Conservation (phyloP, 1,139 yeast genomes). For the Nakaseomyces sp. region DNA sequence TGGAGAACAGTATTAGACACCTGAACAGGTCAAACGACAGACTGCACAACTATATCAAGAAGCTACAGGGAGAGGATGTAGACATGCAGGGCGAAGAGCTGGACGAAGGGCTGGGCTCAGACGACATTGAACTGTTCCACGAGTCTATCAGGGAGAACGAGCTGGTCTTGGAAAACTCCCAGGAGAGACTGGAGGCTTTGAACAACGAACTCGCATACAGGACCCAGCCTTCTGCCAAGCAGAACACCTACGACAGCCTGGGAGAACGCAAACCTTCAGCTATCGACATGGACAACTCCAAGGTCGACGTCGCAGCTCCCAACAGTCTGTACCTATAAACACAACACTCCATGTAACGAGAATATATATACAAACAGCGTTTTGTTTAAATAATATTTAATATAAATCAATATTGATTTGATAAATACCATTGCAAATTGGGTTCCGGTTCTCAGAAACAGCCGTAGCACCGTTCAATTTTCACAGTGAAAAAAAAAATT, state of each 20-base stretch:
- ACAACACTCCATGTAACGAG: too few relatives aligned
- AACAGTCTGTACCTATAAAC: conserved; percentile 6
- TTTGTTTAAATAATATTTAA: not conserved
- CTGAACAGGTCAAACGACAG: conserved; percentile 32
- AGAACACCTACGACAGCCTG: conserved; percentile 6
- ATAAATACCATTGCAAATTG: too few relatives aligned
- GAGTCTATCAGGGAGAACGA: conserved; percentile 34
- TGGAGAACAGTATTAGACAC: conserved; percentile 31
- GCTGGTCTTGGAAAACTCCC: conserved; percentile 32
- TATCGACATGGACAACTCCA: conserved; percentile 7
- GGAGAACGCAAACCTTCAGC: conserved; percentile 2
- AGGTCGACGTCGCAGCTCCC: conserved; percentile 7
- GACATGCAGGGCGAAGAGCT: conserved; percentile 18
- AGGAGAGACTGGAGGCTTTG: conserved; percentile 30
- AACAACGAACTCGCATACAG: conserved; percentile 28
- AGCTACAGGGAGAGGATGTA: conserved; percentile 22
- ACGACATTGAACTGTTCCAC: conserved; percentile 29
- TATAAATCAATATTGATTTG: not conserved
- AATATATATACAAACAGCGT: not conserved
- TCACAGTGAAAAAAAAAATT: not conserved
- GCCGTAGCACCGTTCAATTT: not conserved
- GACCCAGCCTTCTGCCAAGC: conserved; percentile 5
- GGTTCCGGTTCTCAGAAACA: not conserved
- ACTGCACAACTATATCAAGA: conserved; percentile 27
- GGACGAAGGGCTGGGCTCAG: conserved; percentile 24